Evolutionary conservation across 164 flowering plant species (phyloP).

Genomic region (Sextonia rubra): DNA sequence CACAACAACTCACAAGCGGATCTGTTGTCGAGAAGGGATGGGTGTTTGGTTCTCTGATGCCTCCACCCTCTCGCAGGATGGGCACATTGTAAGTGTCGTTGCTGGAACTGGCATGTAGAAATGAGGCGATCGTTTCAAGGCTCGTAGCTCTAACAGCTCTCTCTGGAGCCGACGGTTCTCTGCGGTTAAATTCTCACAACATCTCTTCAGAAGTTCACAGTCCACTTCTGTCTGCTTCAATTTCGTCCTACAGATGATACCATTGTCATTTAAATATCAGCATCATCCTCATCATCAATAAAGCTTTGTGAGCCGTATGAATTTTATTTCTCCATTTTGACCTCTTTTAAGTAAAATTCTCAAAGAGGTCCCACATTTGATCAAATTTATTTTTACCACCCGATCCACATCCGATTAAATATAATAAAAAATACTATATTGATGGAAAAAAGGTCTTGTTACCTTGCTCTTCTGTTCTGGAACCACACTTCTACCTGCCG

Average conservation of each 20-base stretch:
- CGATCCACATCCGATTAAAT: neutral
- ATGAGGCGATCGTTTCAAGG: slow-evolving; percentile 56
- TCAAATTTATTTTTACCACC: neutral
- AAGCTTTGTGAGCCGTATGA: neutral
- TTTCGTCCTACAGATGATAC: slow-evolving; percentile 53
- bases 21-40: slow-evolving; percentile 11
- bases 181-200: slow-evolving; percentile 75
- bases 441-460: neutral
- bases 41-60: slow-evolving; percentile 25
- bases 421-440: neutral
- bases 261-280: neutral
- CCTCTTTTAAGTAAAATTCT: too few species aligned
- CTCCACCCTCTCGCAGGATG: slow-evolving; percentile 65
- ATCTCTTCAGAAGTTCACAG: slow-evolving; percentile 74
- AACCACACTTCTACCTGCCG: slow-evolving; percentile 97
- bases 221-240: slow-evolving; percentile 94
- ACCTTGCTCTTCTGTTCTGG: slow-evolving; percentile 91
- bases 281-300: neutral
- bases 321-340: neutral
- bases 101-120: slow-evolving; percentile 82
- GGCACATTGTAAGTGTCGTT: slow-evolving; percentile 89
- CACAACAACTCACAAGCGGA: neutral
- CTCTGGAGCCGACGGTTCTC: slow-evolving; percentile 83
- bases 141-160: slow-evolving; percentile 70
- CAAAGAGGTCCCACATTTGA: too few species aligned